Percentiles rank a stretch among this genome's conserved stretches.
Conservation (phyloP, 139 green algal species). For the Chlamydomonas schloesseri region DNA sequence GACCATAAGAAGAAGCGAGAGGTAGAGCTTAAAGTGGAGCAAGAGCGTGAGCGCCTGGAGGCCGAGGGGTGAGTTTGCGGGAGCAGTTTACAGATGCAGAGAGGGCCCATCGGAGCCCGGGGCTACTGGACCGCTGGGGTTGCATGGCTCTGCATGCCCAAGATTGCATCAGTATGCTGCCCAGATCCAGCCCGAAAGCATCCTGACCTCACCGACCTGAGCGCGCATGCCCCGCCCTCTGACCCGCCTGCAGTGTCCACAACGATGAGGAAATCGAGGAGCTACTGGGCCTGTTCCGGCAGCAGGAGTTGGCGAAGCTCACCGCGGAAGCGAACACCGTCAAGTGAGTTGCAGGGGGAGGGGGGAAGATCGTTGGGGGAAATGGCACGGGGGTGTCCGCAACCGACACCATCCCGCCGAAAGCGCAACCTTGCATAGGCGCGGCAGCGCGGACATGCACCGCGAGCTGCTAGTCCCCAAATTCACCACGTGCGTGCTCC, state of each 20-base stretch:
- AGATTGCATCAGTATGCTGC: no score
- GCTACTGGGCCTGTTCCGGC: slow-evolving; percentile 28
- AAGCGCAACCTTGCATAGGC: no score
- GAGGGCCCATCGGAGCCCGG: background rate
- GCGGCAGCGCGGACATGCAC: no score
- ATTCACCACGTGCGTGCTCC: no score
- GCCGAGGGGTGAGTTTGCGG: slow-evolving; percentile 81
- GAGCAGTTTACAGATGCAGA: background rate
- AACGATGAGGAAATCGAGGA: slow-evolving; percentile 74
- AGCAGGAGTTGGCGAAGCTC: slow-evolving; percentile 31
- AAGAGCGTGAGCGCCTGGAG: slow-evolving; percentile 85
- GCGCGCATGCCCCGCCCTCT: no score
- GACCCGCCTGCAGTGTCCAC: slow-evolving; percentile 42
- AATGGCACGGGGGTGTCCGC: background rate
- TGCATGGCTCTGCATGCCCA: no score
- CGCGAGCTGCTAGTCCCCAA: no score
- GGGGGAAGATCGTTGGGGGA: no score
- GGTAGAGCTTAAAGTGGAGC: slow-evolving; percentile 91
- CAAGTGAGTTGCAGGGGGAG: background rate
- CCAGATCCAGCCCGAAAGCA: no score
- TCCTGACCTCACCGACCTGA: no score
- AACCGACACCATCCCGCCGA: no score
- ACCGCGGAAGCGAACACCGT: background rate
- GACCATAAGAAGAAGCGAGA: slow-evolving; percentile 95
- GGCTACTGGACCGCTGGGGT: no score